Percentiles rank a stretch among this genome's conserved stretches.
Conservation (phyloP, 164 flowering plant species). For the Aristolochia fimbriata region DNA sequence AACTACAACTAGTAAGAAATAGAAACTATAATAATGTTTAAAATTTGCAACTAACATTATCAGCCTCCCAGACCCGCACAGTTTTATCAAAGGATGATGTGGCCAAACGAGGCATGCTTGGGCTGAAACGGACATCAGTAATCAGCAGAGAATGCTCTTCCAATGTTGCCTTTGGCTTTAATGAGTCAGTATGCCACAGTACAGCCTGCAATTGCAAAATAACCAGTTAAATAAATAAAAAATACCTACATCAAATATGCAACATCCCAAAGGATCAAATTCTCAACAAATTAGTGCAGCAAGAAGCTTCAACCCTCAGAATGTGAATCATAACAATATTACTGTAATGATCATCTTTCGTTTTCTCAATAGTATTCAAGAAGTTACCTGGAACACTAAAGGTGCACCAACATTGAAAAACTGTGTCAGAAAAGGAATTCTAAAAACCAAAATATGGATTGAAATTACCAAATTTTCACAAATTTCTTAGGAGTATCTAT, state of each 20-base stretch:
- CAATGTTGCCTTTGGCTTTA: conserved; percentile 37
- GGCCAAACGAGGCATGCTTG: conserved; percentile 63
- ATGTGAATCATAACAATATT: no score
- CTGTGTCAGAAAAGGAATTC: no score
- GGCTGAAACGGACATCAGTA: conserved; percentile 81
- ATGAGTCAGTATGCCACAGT: conserved; percentile 59
- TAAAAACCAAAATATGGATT: no score
- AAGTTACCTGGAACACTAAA: no score
- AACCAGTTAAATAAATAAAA: neutral
- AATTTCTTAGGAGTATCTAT: no score
- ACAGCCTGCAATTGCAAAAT: conserved; percentile 41
- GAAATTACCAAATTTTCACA: no score
- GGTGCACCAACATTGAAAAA: no score
- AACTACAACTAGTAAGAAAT: neutral
- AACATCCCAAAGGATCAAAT: no score
- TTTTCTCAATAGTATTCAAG: neutral
- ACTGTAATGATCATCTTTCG: neutral
- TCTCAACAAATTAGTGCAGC: no score
- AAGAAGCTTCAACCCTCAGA: no score
- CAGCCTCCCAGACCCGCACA: conserved; percentile 84
- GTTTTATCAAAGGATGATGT: conserved; percentile 77
- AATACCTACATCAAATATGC: no score
- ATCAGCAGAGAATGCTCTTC: conserved; percentile 62
- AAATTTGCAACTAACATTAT: conserved; percentile 41
- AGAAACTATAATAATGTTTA: neutral